Conservation (phyloP, 768 basidiomycete species). For the Kwoniella europaea region DNA sequence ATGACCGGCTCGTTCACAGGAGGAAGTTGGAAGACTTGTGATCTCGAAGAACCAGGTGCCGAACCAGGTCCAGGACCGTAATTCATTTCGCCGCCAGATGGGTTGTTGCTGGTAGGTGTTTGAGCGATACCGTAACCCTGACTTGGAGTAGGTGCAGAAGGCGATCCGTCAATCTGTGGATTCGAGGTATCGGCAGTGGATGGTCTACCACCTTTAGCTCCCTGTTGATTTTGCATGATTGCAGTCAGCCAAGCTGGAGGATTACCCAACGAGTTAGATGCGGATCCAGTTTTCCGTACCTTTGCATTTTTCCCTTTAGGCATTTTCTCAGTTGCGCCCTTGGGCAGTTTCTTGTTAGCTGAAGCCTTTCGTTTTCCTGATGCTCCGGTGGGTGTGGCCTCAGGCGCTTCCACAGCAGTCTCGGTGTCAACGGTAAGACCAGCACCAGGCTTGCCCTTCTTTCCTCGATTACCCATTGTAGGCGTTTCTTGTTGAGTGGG, state of each 20-base stretch:
- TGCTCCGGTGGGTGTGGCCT: conserved; percentile 20
- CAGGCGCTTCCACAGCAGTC: conserved; percentile 9
- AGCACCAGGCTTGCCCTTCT: conserved; percentile 18
- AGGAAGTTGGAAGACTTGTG: conserved; percentile 21
- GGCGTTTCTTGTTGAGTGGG: conserved; percentile 21
- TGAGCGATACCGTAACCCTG: conserved; percentile 12
- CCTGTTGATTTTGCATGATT: conserved; percentile 15
- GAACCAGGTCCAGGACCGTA: conserved; percentile 16
- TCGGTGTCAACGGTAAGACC: conserved; percentile 26
- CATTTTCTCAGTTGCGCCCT: conserved; percentile 18
- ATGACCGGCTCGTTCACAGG: neutral
- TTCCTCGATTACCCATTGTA: conserved; percentile 2
- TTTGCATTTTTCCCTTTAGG: conserved; percentile 25
- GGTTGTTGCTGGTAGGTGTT: conserved; percentile 1
- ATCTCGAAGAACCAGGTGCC: conserved; percentile 21
- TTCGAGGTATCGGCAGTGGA: conserved; percentile 10
- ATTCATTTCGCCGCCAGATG: conserved; percentile 2
- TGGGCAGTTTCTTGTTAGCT: conserved; percentile 19
- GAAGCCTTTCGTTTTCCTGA: conserved; percentile 28
- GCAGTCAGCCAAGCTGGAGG: conserved; percentile 19
- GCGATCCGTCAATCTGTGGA: conserved; percentile 15
- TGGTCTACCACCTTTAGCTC: conserved; percentile 20
- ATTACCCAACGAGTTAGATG: neutral
- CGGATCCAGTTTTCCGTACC: conserved; percentile 17
- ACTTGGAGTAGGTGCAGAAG: neutral